Conservation (phyloP, 768 basidiomycete genomes). For the Crepidotus variabilis region DNA sequence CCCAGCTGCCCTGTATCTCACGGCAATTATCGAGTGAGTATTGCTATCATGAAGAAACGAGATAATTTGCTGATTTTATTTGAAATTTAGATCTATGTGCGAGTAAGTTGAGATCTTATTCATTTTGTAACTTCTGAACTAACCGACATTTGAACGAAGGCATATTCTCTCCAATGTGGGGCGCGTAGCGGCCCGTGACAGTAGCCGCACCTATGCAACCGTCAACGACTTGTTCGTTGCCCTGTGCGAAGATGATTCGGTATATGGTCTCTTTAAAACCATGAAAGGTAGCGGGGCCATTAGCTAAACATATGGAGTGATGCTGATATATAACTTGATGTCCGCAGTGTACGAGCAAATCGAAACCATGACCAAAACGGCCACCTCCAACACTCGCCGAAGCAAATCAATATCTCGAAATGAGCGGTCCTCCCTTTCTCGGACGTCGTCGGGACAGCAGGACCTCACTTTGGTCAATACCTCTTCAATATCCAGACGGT, state of each 20-base stretch:
- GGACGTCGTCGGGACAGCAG: conserved; percentile 43
- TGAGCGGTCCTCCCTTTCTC: conserved; percentile 43
- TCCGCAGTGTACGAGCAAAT: conserved; percentile 74
- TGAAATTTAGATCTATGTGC: conserved; percentile 67
- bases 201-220: conserved; percentile 71
- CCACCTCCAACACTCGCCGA: conserved; percentile 47
- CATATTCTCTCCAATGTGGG: conserved; percentile 84
- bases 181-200: conserved; percentile 81
- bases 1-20: conserved; percentile 86
- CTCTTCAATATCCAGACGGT: conserved; percentile 32
- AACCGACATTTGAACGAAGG: conserved; percentile 34
- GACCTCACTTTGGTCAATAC: conserved; percentile 33
- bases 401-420: conserved; percentile 66
- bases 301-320: conserved; percentile 15
- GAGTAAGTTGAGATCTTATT: conserved; percentile 53
- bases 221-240: conserved; percentile 83
- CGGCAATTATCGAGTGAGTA: conserved; percentile 89
- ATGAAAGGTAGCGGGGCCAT: conserved; percentile 67
- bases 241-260: conserved; percentile 84
- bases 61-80: conserved; percentile 21
- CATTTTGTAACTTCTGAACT: conserved; percentile 8
- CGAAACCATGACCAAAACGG: conserved; percentile 54
- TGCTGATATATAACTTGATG: conserved; percentile 12
- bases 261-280: conserved; percentile 80
- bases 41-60: conserved; percentile 10